Conservation (phyloP, 345 rosid species). For the Eucalyptus tenuipes region DNA sequence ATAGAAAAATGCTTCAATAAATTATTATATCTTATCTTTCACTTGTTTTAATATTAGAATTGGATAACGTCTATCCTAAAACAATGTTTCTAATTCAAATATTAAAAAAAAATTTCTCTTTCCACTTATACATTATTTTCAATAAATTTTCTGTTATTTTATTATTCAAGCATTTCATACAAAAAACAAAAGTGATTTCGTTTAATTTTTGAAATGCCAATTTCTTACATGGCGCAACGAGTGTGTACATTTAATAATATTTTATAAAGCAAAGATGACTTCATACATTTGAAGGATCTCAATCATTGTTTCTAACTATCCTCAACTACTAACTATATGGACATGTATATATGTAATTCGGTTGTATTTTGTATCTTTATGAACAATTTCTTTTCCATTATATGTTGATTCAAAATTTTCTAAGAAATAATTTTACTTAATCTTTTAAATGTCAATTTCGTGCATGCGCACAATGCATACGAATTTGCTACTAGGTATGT, state of each 20-base stretch:
- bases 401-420: not conserved
- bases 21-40: not conserved
- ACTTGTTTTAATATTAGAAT: not conserved
- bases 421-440: not conserved
- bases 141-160: not conserved
- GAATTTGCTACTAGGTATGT: not conserved
- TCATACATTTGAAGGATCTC: not conserved
- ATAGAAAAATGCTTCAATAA: not conserved
- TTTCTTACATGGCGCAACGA: rapidly evolving
- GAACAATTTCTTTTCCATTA: not conserved
- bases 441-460: not conserved
- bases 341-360: not conserved
- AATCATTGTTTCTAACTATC: not conserved
- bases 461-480: not conserved
- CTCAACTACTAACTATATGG: not conserved
- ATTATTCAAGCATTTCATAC: not conserved
- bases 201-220: not conserved
- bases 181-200: not conserved
- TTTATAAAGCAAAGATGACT: not conserved
- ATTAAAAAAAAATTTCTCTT: not conserved
- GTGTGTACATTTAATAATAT: not conserved
- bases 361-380: not conserved
- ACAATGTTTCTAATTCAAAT: not conserved
- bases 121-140: not conserved
- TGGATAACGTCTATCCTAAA: not conserved